Evolutionary conservation across 2,329 filamentous ascomycete species (phyloP), one percentile per base, ranked within the genome.

Genomic region (Penicillium hesseltinei): DNA sequence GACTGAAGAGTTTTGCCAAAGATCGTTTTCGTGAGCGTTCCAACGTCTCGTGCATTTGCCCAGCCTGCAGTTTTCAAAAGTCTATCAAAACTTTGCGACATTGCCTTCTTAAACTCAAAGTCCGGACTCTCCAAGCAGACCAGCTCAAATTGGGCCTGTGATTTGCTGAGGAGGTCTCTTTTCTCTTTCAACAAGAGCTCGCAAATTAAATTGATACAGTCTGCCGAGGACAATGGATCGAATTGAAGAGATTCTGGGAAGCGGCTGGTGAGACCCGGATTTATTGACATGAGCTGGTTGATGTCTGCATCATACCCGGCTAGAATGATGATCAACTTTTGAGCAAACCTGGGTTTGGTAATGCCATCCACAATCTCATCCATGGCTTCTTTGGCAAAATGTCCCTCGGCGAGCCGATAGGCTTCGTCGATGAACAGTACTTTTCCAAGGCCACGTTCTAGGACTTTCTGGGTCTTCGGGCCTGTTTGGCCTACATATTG

Each of bases 401-500:
- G 65, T 0, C 83, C 84, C 1, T 83, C 80, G 0, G 75, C 78
- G 0, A 91, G 80, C 0, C 87, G 80, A 62, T 91, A 91, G 0
- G 88, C 88, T 67, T 91, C 88, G 55, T 91, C 88, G 8, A 92
- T 82, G 59, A 91, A 87, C 0, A 92, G 77, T 0, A 91, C 84
- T 23, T 82, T 83, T 0, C 89, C 88, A 0, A 90, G 77, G 0
- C 83, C 84, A 38, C 78, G 82, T 52, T 90, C 85, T 0, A 91
- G 72, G 0, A 82, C 71, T 31, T 82, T 77, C 9, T 81, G 78
- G 0, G 88, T 85, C 60, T 89, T 89, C 0, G 87, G 87, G 0
- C 85, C 87, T 0, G 88, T 91, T 0, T 90, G 87, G 0, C 89
- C 89, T 0, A 90, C 65, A 58, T 85, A 92, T 59, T 88, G 77